Conservation (phyloP, 805 yeast genomes). For the Cyberlindnera suaveolens region DNA sequence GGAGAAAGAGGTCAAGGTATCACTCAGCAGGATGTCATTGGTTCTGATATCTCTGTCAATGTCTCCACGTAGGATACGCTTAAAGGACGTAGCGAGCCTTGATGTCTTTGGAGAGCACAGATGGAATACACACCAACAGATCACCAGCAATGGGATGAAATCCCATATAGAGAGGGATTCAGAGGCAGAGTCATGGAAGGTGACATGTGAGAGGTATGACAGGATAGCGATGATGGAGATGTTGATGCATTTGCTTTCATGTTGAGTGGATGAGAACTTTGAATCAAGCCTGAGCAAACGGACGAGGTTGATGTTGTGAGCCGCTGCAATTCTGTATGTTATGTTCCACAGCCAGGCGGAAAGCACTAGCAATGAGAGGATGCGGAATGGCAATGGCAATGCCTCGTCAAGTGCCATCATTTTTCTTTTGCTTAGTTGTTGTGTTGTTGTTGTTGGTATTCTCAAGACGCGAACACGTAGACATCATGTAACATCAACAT, state of each 20-base stretch:
- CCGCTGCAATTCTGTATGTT: neutral
- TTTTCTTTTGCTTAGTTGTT: neutral
- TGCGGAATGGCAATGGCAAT: slow-evolving; percentile 12
- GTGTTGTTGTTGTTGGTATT: no score
- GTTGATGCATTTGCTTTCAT: slow-evolving; percentile 5
- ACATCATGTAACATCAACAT: no score
- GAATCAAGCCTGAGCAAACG: slow-evolving; percentile 9
- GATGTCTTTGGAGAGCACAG: slow-evolving; percentile 4
- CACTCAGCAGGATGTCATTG: slow-evolving; percentile 79
- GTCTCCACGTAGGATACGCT: slow-evolving; percentile 50
- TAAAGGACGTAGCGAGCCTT: slow-evolving; percentile 27
- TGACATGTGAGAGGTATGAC: slow-evolving; percentile 1
- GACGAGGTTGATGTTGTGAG: slow-evolving; percentile 7
- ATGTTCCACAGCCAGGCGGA: slow-evolving; percentile 12
- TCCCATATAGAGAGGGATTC: slow-evolving; percentile 7
- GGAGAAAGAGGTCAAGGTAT: slow-evolving; percentile 76
- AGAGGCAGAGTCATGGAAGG: neutral
- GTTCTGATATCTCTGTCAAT: slow-evolving; percentile 50
- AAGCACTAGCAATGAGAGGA: slow-evolving; percentile 3
- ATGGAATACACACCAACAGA: slow-evolving; percentile 4
- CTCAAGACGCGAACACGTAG: no score
- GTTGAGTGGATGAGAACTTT: neutral
- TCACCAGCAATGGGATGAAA: slow-evolving; percentile 3
- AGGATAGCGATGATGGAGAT: slow-evolving; percentile 2
- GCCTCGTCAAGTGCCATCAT: slow-evolving; percentile 5